Evolutionary conservation across 805 yeast genomes (phyloP), one percentile per base, ranked within the genome.

Genomic region (Yarrowia hollandica): DNA sequence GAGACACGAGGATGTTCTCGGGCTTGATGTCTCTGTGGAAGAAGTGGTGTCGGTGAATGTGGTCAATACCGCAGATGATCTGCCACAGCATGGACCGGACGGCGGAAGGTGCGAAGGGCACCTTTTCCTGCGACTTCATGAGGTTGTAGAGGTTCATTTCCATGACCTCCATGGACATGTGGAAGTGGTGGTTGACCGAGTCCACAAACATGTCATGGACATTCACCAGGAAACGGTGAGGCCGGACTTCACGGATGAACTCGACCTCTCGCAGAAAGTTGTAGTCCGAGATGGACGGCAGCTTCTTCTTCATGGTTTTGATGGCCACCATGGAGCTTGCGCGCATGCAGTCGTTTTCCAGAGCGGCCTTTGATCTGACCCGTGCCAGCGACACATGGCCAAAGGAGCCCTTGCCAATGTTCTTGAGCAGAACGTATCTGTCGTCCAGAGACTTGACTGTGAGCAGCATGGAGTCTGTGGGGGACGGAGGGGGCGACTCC

Each of bases 21-120:
- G 99, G 98, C 71, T 92, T 92, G 50, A 92, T 79, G 75, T 92
- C 99, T 60, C 99, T 80, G 70, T 92, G 98, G 67, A 85, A 85
- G 67, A 78, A 88, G 10, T 80, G 79, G 65, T 77, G 74, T 23
- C 71, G 69, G 67, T 89, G 99, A 59, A 92, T 90, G 70, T 92
- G 97, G 60, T 82, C 80, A 25, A 91, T 77, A 4, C 94, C 99
- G 60, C 80, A 77, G 60, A 89, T 74, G 1, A 91, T 70, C 69
- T 91, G 97, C 10, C 84, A 72, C 46, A 87, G 70, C 41, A 90
- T 61, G 34, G 46, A 28, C 4, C 52, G 46, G 7, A 88, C 69
- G 3, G 90, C 82, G 25, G 72, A 72, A 1, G 79, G 75, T 2
- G 88, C 79, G 62, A 89, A 84, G 0, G 75, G 73, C 34, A 76